Percentiles rank a stretch among this genome's conserved stretches.
Evolutionary conservation across 192 early-diverging fungal species (phyloP).

Genomic region (Backusella tarrabulga): DNA sequence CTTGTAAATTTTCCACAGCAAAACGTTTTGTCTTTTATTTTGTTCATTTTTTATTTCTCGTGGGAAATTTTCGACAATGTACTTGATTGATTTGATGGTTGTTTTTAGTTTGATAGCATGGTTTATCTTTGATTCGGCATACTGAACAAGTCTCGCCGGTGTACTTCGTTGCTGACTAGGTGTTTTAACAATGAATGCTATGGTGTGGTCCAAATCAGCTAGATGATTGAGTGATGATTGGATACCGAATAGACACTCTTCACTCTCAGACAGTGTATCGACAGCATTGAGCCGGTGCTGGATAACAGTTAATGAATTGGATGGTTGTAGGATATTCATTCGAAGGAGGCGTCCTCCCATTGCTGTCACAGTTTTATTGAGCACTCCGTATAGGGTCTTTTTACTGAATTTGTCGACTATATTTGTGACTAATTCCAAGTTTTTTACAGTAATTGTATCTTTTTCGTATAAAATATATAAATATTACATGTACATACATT

Average conservation of each 20-base stretch:
- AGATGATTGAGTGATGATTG: constrained; percentile 43
- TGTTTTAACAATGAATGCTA: constrained; percentile 49
- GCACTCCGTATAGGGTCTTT: constrained; percentile 56
- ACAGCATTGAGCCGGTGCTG: constrained; percentile 60
- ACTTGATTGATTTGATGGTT: constrained; percentile 48
- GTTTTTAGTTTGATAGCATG: constrained; percentile 70
- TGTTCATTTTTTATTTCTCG: background rate
- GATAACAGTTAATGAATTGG: constrained; percentile 49
- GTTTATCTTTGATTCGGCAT: constrained; percentile 64
- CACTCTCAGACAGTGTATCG: constrained; percentile 43
- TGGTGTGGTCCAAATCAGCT: constrained; percentile 56
- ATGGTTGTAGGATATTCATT: constrained; percentile 77
- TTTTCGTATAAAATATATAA: background rate
- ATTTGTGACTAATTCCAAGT: constrained; percentile 61
- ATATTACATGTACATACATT: background rate
- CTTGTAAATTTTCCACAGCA: constrained; percentile 4
- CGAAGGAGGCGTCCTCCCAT: constrained; percentile 77
- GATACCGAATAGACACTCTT: constrained; percentile 52
- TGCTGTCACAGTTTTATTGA: constrained; percentile 59
- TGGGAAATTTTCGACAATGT: background rate
- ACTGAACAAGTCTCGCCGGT: constrained; percentile 38
- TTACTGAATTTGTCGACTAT: constrained; percentile 43
- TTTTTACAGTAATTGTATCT: constrained; percentile 60
- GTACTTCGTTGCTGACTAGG: constrained; percentile 37
- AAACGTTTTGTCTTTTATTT: background rate